Conservation (phyloP, 352 stramenopile species). For the Pythium dissimile region DNA sequence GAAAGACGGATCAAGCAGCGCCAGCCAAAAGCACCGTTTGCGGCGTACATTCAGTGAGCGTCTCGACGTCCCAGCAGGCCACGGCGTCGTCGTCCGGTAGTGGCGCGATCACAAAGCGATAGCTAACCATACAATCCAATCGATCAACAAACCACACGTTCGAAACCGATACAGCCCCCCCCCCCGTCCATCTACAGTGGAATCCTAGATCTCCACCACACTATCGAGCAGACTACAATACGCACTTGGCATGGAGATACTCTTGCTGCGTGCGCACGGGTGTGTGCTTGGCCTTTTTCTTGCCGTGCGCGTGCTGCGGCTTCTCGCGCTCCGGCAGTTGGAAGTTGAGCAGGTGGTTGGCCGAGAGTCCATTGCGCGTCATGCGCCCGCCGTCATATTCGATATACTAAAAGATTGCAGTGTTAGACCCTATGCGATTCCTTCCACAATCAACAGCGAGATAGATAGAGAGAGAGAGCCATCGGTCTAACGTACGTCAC, state of each 20-base stretch:
- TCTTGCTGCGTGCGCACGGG: conserved; percentile 70
- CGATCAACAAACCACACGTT: neutral
- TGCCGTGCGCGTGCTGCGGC: conserved; percentile 34
- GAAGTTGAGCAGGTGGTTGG: conserved; percentile 86
- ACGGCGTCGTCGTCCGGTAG: conserved; percentile 39
- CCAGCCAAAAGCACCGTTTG: too few relatives aligned
- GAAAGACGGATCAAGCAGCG: neutral
- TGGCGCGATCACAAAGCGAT: conserved; percentile 76
- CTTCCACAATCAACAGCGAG: neutral
- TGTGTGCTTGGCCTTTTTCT: conserved; percentile 45
- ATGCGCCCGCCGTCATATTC: conserved; percentile 36
- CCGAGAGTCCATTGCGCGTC: conserved; percentile 64
- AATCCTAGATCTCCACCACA: too few relatives aligned
- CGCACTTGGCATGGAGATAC: conserved; percentile 83
- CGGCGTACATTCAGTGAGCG: conserved; percentile 75
- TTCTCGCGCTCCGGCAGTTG: conserved; percentile 71
- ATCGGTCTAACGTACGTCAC: conserved; percentile 12
- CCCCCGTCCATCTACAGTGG: too few relatives aligned
- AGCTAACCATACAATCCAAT: conserved; percentile 31
- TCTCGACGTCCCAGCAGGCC: conserved; percentile 69
- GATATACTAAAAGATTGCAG: conserved; percentile 18
- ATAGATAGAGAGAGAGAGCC: neutral
- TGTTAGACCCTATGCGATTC: too few relatives aligned
- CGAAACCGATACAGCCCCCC: too few relatives aligned
- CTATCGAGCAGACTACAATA: too few relatives aligned